Evolutionary conservation across 2,329 filamentous ascomycete genomes (phyloP).

Genomic region (Claviceps sp.): DNA sequence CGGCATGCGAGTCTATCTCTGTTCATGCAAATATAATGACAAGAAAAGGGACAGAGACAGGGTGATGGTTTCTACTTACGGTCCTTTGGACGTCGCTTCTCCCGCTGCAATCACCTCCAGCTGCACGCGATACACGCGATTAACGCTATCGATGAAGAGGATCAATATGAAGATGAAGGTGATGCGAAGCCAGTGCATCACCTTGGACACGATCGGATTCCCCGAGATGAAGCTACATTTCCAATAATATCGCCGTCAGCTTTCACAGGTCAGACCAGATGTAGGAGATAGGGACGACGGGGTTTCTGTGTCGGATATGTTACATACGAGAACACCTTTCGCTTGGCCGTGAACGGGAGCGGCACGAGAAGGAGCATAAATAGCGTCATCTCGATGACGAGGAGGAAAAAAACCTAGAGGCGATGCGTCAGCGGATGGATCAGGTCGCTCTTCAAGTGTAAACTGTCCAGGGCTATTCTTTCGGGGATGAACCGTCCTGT

Average conservation of each 20-base stretch:
- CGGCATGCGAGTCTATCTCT: too few species aligned
- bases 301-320: too few species aligned
- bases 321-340: slow-evolving; percentile 64
- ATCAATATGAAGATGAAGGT: slow-evolving; percentile 99
- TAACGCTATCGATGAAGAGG: slow-evolving; percentile 92
- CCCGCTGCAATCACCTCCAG: slow-evolving; percentile 64
- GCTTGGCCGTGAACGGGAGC: slow-evolving; percentile 73
- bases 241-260: neutral
- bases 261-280: neutral
- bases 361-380: slow-evolving; percentile 74
- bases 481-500: too few species aligned
- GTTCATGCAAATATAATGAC: too few species aligned
- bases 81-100: slow-evolving; percentile 35
- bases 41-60: neutral
- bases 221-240: slow-evolving; percentile 74
- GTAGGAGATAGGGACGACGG: neutral
- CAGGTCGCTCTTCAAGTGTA: too few species aligned
- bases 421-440: too few species aligned
- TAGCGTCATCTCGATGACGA: slow-evolving; percentile 71
- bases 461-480: too few species aligned
- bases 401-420: slow-evolving; percentile 62
- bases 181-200: slow-evolving; percentile 97
- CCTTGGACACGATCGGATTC: slow-evolving; percentile 68
- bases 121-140: slow-evolving; percentile 92
- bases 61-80: slow-evolving; percentile 26